These are phyloP conservation scores for Neofusicoccum sp. DNA, from an alignment of 2,329 filamentous ascomycete species.

Conservation along the genomic window DNA sequence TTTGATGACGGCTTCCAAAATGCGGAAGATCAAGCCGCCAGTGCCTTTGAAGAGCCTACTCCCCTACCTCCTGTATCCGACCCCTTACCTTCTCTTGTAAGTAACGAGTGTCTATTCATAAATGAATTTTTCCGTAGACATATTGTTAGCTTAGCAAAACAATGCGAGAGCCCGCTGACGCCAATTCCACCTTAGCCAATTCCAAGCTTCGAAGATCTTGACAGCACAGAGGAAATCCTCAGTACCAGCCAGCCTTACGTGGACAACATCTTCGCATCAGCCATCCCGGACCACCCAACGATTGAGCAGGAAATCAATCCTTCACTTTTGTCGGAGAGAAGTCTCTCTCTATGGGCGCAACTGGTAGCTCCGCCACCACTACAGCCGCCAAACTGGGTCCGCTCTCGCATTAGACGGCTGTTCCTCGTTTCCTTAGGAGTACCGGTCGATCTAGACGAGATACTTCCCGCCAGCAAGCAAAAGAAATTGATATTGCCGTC, in stretches of 20 bases:
- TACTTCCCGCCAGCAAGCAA: slow-evolving; percentile 93
- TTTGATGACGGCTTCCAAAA: slow-evolving; percentile 27
- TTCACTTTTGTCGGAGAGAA: slow-evolving; percentile 72
- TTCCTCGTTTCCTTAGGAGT: slow-evolving; percentile 96
- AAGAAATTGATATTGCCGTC: slow-evolving; percentile 95
- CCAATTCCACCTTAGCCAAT: slow-evolving; percentile 53
- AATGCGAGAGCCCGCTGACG: slow-evolving; percentile 27
- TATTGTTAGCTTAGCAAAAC: slow-evolving; percentile 13
- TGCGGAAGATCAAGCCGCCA: slow-evolving; percentile 34
- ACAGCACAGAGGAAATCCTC: slow-evolving; percentile 55
- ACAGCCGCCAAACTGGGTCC: slow-evolving; percentile 96
- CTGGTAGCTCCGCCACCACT: slow-evolving; percentile 91
- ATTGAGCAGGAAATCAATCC: slow-evolving; percentile 43
- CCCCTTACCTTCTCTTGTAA: slow-evolving; percentile 49
- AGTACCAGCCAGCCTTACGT: slow-evolving; percentile 65
- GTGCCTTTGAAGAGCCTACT: slow-evolving; percentile 39
- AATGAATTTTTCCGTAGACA: slow-evolving; percentile 26
- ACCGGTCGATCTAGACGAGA: slow-evolving; percentile 94
- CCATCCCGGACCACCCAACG: slow-evolving; percentile 27
- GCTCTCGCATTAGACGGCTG: slow-evolving; percentile 87
- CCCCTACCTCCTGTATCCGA: slow-evolving; percentile 40
- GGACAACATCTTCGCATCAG: slow-evolving; percentile 55
- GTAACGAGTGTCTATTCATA: slow-evolving; percentile 40
- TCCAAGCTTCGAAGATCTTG: slow-evolving; percentile 64
- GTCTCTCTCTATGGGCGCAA: slow-evolving; percentile 91